Evolutionary conservation across 352 stramenopile species (phyloP).

Genomic region (Globisporangium viniferum): DNA sequence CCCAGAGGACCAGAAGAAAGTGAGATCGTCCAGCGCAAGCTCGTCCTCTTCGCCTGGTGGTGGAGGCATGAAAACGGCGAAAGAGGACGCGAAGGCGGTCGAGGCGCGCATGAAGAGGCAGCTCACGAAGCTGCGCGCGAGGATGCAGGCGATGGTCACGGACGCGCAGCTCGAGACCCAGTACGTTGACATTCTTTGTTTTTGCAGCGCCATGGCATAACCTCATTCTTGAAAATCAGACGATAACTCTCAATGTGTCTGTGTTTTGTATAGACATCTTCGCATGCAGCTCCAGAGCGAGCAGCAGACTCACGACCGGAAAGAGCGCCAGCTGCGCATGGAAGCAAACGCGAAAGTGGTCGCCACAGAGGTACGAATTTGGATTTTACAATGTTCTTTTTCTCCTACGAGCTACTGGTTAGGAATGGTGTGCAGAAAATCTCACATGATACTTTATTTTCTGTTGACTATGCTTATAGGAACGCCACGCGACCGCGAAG

Average conservation of each 20-base stretch:
- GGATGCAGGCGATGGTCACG: slow-evolving; percentile 52
- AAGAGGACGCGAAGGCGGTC: slow-evolving; percentile 22
- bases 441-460: not conserved
- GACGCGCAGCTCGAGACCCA: slow-evolving; percentile 42
- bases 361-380: slow-evolving; percentile 26
- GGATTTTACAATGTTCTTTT: not conserved
- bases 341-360: slow-evolving; percentile 43
- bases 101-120: slow-evolving; percentile 35
- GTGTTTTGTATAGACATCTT: slow-evolving; percentile 28
- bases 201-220: too few species aligned
- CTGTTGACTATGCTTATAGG: not conserved
- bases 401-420: too few species aligned
- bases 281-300: slow-evolving; percentile 40
- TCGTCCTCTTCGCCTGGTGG: not conserved
- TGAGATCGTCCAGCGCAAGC: slow-evolving; percentile 6
- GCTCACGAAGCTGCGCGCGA: slow-evolving; percentile 43
- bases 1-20: not conserved
- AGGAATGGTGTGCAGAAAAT: too few species aligned
- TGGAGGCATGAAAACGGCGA: slow-evolving; percentile 3
- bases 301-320: slow-evolving; percentile 29
- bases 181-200: slow-evolving; percentile 18
- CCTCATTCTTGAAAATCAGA: too few species aligned
- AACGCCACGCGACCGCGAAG: slow-evolving; percentile 41
- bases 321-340: slow-evolving; percentile 48
- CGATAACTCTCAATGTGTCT: not conserved